phyloP scores from a whole-genome alignment of 345 rosid genomes.

The Excoecaria agallocha region DNA sequence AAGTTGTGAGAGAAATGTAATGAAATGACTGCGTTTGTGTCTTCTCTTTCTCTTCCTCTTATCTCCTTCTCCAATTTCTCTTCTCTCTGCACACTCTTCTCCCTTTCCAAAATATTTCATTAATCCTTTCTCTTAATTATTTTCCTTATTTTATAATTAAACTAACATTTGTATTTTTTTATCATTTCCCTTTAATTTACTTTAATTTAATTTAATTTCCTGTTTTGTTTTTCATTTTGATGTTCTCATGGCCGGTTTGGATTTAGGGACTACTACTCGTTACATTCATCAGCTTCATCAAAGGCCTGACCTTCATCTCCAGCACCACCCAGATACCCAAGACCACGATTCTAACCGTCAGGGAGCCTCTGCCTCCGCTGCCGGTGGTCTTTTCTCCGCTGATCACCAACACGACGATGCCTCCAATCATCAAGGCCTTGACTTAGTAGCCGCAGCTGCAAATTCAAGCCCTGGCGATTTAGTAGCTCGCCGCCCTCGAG shows the following conservation, averaged over 20 bases:
- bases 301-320: constrained; percentile 59
- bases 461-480: constrained; percentile 38
- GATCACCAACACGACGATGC: constrained; percentile 26
- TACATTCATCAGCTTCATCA: constrained; percentile 49
- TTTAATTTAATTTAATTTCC: constrained; percentile 11
- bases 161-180: constrained; percentile 6
- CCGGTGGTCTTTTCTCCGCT: constrained; percentile 37
- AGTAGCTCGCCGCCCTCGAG: constrained; percentile 70
- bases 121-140: constrained; percentile 23
- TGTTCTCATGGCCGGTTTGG: constrained; percentile 62
- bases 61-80: background rate
- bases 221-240: constrained; percentile 29
- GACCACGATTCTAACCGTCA: constrained; percentile 31
- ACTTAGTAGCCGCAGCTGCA: constrained; percentile 32
- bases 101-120: constrained; percentile 15
- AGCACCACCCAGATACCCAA: constrained; percentile 47
- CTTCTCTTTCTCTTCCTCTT: background rate
- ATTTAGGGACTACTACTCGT: constrained; percentile 58
- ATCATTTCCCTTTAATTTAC: constrained; percentile 23
- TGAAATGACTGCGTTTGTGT: constrained; percentile 25
- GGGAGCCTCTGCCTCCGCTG: constrained; percentile 31
- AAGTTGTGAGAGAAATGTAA: constrained; percentile 15
- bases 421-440: constrained; percentile 45
- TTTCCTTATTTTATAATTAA: constrained; percentile 10
- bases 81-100: constrained; percentile 12